Percentiles rank a stretch among this genome's conserved stretches.
These are phyloP conservation scores for Leishmania lainsoni DNA, from an alignment of 208 protist species.

Conservation along the genomic window DNA sequence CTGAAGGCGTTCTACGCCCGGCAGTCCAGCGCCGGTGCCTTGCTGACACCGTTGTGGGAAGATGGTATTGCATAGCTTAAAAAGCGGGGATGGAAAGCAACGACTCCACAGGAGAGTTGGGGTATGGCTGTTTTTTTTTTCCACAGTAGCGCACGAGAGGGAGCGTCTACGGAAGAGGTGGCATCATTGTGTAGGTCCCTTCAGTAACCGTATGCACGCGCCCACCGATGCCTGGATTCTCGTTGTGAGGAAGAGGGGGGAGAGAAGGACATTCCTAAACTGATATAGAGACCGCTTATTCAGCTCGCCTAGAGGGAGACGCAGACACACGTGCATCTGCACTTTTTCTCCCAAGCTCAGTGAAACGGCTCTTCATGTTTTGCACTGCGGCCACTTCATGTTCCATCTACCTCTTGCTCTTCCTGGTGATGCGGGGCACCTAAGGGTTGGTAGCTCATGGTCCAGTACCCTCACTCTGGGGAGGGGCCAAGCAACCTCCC, in stretches of 20 bases:
- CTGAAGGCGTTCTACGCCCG: slow-evolving; percentile 23
- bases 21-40: not conserved
- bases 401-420: not conserved
- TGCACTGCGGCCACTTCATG: not conserved
- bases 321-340: not conserved
- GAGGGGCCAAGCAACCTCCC: not conserved
- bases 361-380: not conserved
- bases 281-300: not conserved
- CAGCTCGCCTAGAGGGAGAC: not conserved
- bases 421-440: not conserved
- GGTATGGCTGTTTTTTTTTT: not conserved
- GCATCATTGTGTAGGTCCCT: not conserved
- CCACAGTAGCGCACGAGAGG: not conserved
- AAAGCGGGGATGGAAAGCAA: not conserved
- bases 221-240: not conserved
- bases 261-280: not conserved
- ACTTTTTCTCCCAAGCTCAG: not conserved
- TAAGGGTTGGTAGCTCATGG: not conserved
- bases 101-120: not conserved
- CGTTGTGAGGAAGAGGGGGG: not conserved
- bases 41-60: slow-evolving; percentile 16
- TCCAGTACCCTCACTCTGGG: not conserved
- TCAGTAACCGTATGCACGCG: not conserved
- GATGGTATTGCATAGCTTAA: not conserved
- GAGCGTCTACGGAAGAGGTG: not conserved